Conservation (phyloP, 2,329 filamentous ascomycete genomes). For the Fusarium sp. region DNA sequence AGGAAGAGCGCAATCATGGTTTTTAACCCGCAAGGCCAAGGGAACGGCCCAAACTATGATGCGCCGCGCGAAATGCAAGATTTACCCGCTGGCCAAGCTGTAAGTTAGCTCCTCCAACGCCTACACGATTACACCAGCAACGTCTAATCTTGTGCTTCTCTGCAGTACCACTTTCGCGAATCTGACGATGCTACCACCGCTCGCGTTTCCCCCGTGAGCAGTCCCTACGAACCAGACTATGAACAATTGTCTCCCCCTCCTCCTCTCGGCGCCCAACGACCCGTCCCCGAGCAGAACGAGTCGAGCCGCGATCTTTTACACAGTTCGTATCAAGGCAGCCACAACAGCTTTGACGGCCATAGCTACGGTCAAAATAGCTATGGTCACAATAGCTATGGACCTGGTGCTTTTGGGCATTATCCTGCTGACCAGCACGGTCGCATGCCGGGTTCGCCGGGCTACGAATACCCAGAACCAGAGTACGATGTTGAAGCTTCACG, state of each 20-base stretch:
- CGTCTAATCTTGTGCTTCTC: background rate
- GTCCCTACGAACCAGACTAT: constrained; percentile 31
- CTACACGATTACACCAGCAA: background rate
- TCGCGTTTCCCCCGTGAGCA: constrained; percentile 28
- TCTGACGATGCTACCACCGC: constrained; percentile 22
- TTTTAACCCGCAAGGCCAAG: constrained; percentile 27
- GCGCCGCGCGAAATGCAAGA: constrained; percentile 41
- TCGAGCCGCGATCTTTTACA: constrained; percentile 35
- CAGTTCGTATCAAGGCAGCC: constrained; percentile 31
- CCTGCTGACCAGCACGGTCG: constrained; percentile 17
- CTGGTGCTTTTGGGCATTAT: constrained; percentile 33
- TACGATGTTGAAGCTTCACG: constrained; percentile 38
- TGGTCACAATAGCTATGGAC: constrained; percentile 23
- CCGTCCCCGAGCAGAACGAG: constrained; percentile 34
- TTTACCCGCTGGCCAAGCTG: constrained; percentile 40
- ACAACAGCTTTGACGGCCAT: constrained; percentile 13
- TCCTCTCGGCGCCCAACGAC: constrained; percentile 25
- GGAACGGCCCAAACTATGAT: constrained; percentile 33
- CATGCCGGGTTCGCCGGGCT: constrained; percentile 18
- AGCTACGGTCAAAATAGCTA: constrained; percentile 11
- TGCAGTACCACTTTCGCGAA: constrained; percentile 39
- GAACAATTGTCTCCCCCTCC: constrained; percentile 32
- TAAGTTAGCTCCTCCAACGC: constrained; percentile 24
- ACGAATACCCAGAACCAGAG: constrained; percentile 31
- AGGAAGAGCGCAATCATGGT: constrained; percentile 20